phyloP scores from a whole-genome alignment of 495 filamentous ascomycete species.

The Extremus antarcticus region DNA sequence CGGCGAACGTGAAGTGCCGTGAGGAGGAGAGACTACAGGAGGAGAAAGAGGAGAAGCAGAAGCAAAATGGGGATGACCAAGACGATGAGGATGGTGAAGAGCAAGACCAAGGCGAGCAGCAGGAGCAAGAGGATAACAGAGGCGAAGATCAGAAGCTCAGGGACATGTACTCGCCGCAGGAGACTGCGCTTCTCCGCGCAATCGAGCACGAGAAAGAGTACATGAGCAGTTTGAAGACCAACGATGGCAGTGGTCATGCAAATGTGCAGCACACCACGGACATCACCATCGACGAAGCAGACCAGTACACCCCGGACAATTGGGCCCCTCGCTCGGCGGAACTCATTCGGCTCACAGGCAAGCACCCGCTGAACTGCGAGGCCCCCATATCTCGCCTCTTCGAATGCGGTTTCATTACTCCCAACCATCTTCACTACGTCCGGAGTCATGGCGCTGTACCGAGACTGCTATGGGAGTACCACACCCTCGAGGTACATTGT shows the following conservation, averaged over 20 bases:
- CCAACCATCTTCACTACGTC: constrained; percentile 22
- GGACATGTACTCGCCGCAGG: constrained; percentile 18
- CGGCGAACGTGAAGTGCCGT: not conserved
- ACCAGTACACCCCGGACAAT: constrained; percentile 31
- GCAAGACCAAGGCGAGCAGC: no score
- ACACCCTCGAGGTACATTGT: constrained; percentile 18
- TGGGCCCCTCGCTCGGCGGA: constrained; percentile 28
- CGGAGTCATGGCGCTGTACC: constrained; percentile 21
- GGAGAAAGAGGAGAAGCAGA: not conserved
- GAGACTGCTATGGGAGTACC: constrained; percentile 13
- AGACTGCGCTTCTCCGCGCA: constrained; percentile 21
- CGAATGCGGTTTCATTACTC: constrained; percentile 22
- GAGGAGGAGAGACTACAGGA: not conserved
- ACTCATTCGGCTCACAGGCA: constrained; percentile 30
- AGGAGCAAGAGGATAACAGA: no score
- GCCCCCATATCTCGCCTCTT: constrained; percentile 17
- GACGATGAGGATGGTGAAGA: no score
- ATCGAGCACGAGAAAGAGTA: constrained; percentile 24
- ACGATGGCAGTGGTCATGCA: constrained; percentile 25
- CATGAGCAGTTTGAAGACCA: constrained; percentile 17
- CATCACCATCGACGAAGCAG: constrained; percentile 24
- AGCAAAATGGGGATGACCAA: no score
- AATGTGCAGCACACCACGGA: constrained; percentile 13
- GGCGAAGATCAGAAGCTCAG: constrained; percentile 17
- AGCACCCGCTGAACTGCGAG: constrained; percentile 31